These are phyloP conservation scores for Paxillus rubicundulus DNA, from an alignment of 768 basidiomycete genomes.

Conservation along the genomic window DNA sequence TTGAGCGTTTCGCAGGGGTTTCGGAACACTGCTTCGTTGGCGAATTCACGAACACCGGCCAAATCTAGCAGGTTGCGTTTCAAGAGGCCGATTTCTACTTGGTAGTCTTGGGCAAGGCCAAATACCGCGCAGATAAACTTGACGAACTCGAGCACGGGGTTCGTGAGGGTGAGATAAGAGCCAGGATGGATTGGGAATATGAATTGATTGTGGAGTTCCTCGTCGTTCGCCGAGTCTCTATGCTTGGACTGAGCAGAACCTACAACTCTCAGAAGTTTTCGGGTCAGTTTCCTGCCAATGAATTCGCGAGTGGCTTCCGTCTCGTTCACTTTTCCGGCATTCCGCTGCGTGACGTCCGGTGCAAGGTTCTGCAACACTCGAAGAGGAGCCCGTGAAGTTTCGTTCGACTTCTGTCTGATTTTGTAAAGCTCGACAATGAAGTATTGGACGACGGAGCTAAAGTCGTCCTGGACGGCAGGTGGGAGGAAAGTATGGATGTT, in stretches of 20 bases:
- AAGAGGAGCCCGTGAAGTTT: constrained; percentile 64
- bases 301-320: constrained; percentile 68
- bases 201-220: constrained; percentile 54
- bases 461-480: constrained; percentile 73
- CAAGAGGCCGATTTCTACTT: constrained; percentile 83
- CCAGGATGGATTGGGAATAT: constrained; percentile 87
- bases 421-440: constrained; percentile 86
- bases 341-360: constrained; percentile 62
- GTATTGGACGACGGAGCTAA: constrained; percentile 66
- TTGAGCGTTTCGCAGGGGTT: constrained; percentile 91
- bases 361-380: constrained; percentile 65
- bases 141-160: constrained; percentile 84
- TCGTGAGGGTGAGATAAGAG: constrained; percentile 71
- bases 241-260: constrained; percentile 59
- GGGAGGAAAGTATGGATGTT: constrained; percentile 92
- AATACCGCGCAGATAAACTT: constrained; percentile 86
- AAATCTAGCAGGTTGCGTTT: constrained; percentile 89
- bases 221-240: constrained; percentile 56
- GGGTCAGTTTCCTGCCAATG: constrained; percentile 75
- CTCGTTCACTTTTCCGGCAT: constrained; percentile 68
- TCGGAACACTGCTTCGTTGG: constrained; percentile 77
- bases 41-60: constrained; percentile 83
- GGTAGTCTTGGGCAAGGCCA: constrained; percentile 72
- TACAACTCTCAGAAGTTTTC: constrained; percentile 72
- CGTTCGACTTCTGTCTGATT: constrained; percentile 62